phyloP scores from a whole-genome alignment of 202 grass and related monocot genomes.

The Setaria italica region DNA sequence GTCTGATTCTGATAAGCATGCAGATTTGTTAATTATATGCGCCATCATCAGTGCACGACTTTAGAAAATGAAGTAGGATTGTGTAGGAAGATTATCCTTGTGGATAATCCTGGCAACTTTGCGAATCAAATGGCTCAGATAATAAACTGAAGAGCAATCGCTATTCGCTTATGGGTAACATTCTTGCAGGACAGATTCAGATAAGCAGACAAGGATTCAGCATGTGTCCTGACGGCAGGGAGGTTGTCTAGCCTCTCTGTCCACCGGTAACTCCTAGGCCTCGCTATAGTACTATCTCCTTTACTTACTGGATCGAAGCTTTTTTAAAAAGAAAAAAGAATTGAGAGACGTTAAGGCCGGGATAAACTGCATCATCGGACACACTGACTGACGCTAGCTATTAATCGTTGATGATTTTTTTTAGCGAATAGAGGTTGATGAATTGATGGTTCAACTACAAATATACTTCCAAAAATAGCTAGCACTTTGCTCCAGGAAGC shows the following conservation, averaged over 20 bases:
- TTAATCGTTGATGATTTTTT: neutral
- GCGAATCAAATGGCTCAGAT: neutral
- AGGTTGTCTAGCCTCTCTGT: too few relatives aligned
- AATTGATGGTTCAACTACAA: neutral
- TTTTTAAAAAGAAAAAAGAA: too few relatives aligned
- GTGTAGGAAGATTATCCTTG: neutral
- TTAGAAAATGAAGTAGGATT: neutral
- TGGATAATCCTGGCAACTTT: neutral
- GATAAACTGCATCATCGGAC: neutral
- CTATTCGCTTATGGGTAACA: too few relatives aligned
- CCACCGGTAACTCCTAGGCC: too few relatives aligned
- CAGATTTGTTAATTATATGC: neutral
- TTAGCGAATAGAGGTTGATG: neutral
- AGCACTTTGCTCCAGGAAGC: neutral
- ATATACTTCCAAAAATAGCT: conserved; percentile 23
- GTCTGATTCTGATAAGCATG: neutral
- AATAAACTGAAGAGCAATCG: neutral
- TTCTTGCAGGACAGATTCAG: neutral
- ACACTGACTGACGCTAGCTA: neutral
- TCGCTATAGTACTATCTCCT: neutral
- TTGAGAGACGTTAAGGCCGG: neutral
- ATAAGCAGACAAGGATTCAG: neutral
- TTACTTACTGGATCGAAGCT: neutral
- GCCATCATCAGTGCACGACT: neutral
- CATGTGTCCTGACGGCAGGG: too few relatives aligned